A percentile compares a stretch with the other conserved stretches of the same genome.
Evolutionary conservation across 1,139 yeast genomes (phyloP).

Genomic region (Saccharomycopsis hybrid): DNA sequence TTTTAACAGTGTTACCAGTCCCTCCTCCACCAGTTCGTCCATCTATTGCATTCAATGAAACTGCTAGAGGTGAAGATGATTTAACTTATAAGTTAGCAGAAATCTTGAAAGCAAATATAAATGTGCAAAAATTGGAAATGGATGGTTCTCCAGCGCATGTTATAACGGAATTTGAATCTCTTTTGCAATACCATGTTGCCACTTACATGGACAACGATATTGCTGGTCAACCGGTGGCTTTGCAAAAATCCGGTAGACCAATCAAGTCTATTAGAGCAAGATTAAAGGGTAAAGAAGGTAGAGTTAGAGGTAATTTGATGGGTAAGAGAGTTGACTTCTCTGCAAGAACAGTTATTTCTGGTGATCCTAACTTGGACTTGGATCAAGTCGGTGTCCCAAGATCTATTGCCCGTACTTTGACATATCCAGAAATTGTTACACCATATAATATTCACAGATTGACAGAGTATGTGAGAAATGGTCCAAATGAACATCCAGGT

Average conservation of each 20-base stretch:
- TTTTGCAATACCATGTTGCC: conserved; percentile 97
- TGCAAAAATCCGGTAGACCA: conserved; percentile 98
- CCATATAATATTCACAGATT: conserved; percentile 93
- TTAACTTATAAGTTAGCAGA: conserved; percentile 96
- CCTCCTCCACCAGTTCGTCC: conserved; percentile 99
- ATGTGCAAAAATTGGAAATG: conserved; percentile 92
- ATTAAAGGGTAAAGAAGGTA: conserved; percentile 98
- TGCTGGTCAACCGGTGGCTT: conserved; percentile 99
- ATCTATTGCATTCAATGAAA: conserved; percentile 93
- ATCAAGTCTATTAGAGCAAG: conserved; percentile 98
- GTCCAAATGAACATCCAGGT: conserved; percentile 99
- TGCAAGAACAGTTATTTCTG: conserved; percentile 98
- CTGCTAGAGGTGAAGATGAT: conserved; percentile 99
- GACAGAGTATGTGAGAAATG: conserved; percentile 91
- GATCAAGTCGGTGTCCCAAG: conserved; percentile 99
- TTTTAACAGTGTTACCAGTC: conserved; percentile 94
- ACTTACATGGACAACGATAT: conserved; percentile 99
- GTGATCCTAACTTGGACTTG: conserved; percentile 95
- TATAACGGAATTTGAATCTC: conserved; percentile 90
- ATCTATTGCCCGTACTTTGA: conserved; percentile 88
- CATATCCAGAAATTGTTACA: conserved; percentile 96
- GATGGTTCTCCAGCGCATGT: conserved; percentile 99
- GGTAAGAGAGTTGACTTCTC: conserved; percentile 99
- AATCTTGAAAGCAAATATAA: conserved; percentile 90
- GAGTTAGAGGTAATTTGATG: conserved; percentile 97